Evolutionary conservation across 441 rosid species (phyloP), one percentile per base, ranked within the genome.

Genomic region (Mallotus repandus): DNA sequence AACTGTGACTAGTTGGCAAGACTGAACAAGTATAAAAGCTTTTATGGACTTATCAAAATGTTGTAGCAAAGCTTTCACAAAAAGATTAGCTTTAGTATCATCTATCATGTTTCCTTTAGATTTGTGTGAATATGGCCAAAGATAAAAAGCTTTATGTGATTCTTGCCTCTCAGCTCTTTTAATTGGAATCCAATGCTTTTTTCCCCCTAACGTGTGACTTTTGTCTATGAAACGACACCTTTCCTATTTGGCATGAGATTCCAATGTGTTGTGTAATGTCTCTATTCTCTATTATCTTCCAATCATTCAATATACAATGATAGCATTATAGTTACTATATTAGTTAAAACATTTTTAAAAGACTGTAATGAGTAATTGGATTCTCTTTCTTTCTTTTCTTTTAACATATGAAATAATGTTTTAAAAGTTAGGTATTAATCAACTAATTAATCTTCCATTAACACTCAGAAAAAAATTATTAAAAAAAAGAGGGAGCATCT

Each of bases 141-240:
- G 69, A 63, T 52, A 35, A 64, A 70, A 35, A 71, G 72, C 16
- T 13, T 50, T 19, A 22, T 35, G 5, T 66, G 74, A 71, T 45
- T 68, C 55, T 62, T 50, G 13, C 55, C 67, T 49, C 3, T 65
- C 16, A 55, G 29, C 57, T 19, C 38, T 69, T 77, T 13, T 11
- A 22, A 14, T 4, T 56, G 61, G 83, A 77, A 79, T 82, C 83
- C 76, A 59, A 77, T 79, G 82, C 78, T 58, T 73, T 50, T 74
- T 43, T 9, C 7, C 9, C 9, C 25, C 21, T 35, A 29, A 59
- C 9, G 11, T 45, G 48, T 9, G 9, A 9, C 18, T 12, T 38
- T 9, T 61, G 9, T 10, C 57, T 38, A 9, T 38, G 64, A 75
- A 59, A 49, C 35, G 22, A n/a, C 61, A 35, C 18, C 46, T 72